Evolutionary conservation across 2,329 filamentous ascomycete genomes (phyloP).

Genomic region (Trichoderma aggressivum): DNA sequence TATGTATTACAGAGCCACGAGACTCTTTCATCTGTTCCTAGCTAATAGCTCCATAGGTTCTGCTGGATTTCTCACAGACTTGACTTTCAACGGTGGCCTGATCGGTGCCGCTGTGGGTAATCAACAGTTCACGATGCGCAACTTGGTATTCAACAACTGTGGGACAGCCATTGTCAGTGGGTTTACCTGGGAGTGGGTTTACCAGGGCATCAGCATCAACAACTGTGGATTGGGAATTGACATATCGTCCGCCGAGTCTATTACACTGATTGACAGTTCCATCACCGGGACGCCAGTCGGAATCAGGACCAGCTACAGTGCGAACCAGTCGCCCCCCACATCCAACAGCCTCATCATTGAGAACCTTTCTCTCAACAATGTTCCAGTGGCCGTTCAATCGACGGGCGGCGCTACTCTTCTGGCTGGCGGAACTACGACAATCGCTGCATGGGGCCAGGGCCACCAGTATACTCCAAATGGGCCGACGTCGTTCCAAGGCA

Average conservation of each 20-base stretch:
- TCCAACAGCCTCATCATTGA: conserved; percentile 7
- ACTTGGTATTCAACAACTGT: conserved; percentile 62
- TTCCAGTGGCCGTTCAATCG: conserved; percentile 7
- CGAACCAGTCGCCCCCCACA: neutral
- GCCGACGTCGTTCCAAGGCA: neutral
- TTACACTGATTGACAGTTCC: neutral
- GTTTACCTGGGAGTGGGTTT: conserved; percentile 69
- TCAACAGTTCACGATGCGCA: conserved; percentile 67
- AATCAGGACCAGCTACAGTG: neutral
- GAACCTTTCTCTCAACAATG: conserved; percentile 7
- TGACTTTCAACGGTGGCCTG: conserved; percentile 59
- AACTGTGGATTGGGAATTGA: conserved; percentile 1
- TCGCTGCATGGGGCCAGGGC: conserved; percentile 5
- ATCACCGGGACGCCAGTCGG: neutral
- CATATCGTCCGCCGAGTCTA: neutral
- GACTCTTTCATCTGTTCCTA: neutral
- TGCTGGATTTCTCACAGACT: conserved; percentile 50
- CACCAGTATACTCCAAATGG: conserved; percentile 2
- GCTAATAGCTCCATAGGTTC: conserved; percentile 31
- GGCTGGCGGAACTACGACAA: conserved; percentile 3
- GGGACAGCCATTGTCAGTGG: conserved; percentile 64
- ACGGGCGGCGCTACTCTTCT: neutral
- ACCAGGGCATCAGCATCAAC: conserved; percentile 6
- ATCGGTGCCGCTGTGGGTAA: conserved; percentile 50
- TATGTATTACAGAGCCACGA: neutral